A percentile compares a stretch with the other conserved stretches of the same genome.
phyloP scores from a whole-genome alignment of 2,329 filamentous ascomycete genomes.

The Phialophora verrucosa region DNA sequence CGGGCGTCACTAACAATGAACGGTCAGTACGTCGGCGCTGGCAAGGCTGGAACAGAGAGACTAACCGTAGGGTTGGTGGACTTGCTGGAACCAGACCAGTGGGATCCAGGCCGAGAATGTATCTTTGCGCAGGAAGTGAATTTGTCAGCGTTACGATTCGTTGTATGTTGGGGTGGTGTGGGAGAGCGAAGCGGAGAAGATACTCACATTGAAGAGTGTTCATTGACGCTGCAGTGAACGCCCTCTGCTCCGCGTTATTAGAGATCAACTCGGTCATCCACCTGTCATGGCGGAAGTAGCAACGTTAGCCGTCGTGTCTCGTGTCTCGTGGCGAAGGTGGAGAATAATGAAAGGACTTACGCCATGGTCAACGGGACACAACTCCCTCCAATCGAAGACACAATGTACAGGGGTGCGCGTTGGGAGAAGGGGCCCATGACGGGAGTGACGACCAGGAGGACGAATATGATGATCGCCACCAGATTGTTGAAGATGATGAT shows the following conservation, averaged over 20 bases:
- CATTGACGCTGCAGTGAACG: slow-evolving; percentile 31
- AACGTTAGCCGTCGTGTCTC: not conserved
- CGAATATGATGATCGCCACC: slow-evolving; percentile 26
- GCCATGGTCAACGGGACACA: slow-evolving; percentile 32
- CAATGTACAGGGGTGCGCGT: slow-evolving; percentile 30
- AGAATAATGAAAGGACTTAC: slow-evolving; percentile 14
- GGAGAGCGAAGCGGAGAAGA: not conserved
- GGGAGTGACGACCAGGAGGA: slow-evolving; percentile 27
- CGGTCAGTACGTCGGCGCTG: not conserved
- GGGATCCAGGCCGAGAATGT: slow-evolving; percentile 32
- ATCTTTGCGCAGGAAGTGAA: slow-evolving; percentile 12
- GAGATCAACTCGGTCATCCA: slow-evolving; percentile 34
- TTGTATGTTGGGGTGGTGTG: too few relatives aligned
- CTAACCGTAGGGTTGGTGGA: slow-evolving; percentile 32
- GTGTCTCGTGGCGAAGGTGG: not conserved
- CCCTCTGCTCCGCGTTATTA: slow-evolving; percentile 31
- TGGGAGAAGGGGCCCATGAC: slow-evolving; percentile 30
- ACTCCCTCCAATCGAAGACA: slow-evolving; percentile 24
- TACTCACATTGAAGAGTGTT: slow-evolving; percentile 32
- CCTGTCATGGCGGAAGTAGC: not conserved
- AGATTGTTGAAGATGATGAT: slow-evolving; percentile 29
- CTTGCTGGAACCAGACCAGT: slow-evolving; percentile 33
- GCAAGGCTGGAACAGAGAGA: not conserved
- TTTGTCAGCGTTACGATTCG: slow-evolving; percentile 12
- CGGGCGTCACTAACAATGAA: slow-evolving; percentile 22